Percentiles rank a stretch among this genome's conserved stretches.
Conservation (phyloP, 164 flowering plant genomes). For the Vitis amurensis region DNA sequence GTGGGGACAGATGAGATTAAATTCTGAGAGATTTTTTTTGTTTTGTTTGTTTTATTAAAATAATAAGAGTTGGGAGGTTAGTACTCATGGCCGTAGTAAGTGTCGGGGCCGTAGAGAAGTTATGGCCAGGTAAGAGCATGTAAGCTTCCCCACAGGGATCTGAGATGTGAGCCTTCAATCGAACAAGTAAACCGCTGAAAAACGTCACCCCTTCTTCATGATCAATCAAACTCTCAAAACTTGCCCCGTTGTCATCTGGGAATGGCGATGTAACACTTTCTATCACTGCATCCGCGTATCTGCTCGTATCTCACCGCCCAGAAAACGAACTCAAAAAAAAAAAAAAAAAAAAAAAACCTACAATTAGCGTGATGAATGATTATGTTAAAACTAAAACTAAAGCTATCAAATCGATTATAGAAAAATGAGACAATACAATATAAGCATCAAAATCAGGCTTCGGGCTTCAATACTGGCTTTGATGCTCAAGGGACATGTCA, state of each 20-base stretch:
- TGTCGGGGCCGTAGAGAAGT: conserved; percentile 85
- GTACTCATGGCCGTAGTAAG: conserved; percentile 80
- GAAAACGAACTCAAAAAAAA: too few relatives aligned
- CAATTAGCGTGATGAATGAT: too few relatives aligned
- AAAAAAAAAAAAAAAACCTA: too few relatives aligned
- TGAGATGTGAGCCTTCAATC: conserved; percentile 97
- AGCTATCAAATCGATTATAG: too few relatives aligned
- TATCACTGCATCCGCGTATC: conserved; percentile 95
- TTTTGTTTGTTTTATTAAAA: too few relatives aligned
- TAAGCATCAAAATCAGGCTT: conserved; percentile 95
- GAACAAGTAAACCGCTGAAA: conserved; percentile 83
- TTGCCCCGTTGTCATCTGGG: conserved; percentile 90
- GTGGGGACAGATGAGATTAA: background rate
- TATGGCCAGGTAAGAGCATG: conserved; percentile 98
- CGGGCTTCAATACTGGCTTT: conserved; percentile 98
- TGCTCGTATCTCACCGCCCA: too few relatives aligned
- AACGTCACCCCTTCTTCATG: conserved; percentile 83
- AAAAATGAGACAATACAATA: conserved; percentile 46
- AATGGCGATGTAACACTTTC: too few relatives aligned
- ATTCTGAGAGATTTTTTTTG: too few relatives aligned
- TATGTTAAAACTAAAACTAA: too few relatives aligned
- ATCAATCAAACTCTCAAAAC: conserved; percentile 82
- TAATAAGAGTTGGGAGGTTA: too few relatives aligned
- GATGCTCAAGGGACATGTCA: too few relatives aligned
- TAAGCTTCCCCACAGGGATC: conserved; percentile 96